Evolutionary conservation across 2,329 filamentous ascomycete species (phyloP).

Genomic region (Calonectria henricotiae): DNA sequence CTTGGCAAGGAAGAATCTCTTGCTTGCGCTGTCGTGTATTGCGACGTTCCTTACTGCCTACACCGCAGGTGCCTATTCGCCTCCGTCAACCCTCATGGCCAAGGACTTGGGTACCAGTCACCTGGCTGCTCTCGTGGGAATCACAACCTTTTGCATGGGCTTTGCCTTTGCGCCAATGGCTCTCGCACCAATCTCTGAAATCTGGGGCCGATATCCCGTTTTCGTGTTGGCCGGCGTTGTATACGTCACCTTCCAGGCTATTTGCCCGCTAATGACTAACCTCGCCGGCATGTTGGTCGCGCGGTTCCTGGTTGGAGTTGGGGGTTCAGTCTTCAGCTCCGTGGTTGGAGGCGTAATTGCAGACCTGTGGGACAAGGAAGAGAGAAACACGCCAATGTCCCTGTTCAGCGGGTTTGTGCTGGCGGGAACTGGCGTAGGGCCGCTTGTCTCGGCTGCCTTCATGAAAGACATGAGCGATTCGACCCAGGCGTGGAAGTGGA

Average conservation of each 20-base stretch:
- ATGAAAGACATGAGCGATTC: slow-evolving; percentile 70
- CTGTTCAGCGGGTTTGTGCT: slow-evolving; percentile 87
- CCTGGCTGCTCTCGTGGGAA: slow-evolving; percentile 80
- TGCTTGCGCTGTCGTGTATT: slow-evolving; percentile 81
- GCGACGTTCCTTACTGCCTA: slow-evolving; percentile 87
- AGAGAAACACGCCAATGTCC: slow-evolving; percentile 91
- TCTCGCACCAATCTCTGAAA: slow-evolving; percentile 89
- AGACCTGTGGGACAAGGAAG: slow-evolving; percentile 85
- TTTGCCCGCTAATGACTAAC: slow-evolving; percentile 80
- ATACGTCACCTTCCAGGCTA: slow-evolving; percentile 80
- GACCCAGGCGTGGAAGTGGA: slow-evolving; percentile 81
- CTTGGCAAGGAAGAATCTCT: slow-evolving; percentile 76
- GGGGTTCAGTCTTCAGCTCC: slow-evolving; percentile 84
- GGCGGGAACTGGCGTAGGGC: slow-evolving; percentile 85
- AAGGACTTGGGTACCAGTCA: slow-evolving; percentile 76
- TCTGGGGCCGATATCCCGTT: slow-evolving; percentile 88
- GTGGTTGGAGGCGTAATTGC: slow-evolving; percentile 95
- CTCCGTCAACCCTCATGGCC: slow-evolving; percentile 77
- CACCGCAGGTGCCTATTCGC: slow-evolving; percentile 85
- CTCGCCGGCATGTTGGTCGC: slow-evolving; percentile 83
- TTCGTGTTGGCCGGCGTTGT: slow-evolving; percentile 83
- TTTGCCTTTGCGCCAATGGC: slow-evolving; percentile 91
- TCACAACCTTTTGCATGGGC: slow-evolving; percentile 86
- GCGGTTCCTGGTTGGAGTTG: slow-evolving; percentile 84
- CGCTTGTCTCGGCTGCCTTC: slow-evolving; percentile 80